Base-by-base conservation (phyloP, 2,329 filamentous ascomycete species). In the Canariomyces notabilis region DNA sequence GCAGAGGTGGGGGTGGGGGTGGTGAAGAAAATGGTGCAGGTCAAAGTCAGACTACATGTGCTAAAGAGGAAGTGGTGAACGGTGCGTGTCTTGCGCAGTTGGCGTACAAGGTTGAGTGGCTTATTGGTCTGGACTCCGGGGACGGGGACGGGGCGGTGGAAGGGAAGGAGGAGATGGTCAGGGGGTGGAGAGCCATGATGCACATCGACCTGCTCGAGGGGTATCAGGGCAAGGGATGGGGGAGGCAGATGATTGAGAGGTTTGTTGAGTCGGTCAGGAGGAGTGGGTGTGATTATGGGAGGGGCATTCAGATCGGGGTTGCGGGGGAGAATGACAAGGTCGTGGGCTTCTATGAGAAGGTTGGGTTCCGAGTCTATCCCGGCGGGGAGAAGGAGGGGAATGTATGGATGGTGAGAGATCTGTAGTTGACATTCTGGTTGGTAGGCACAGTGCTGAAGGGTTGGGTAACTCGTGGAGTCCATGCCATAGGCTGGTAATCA, bases 171-270 rank as follows among this genome's bases (percentile, higher is more conserved):
- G 64, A 62, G 40, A 48, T 71, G 37, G 61, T 57, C 14, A 46
- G 53, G 18, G 53, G 52, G 40, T 72, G 65, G 52, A 57, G 64
- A 48, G 71, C 66, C 4, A 75, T 71, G 47, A 66, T 76, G 71
- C 73, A 76, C 58, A 72, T 76, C 42, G 70, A 76, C 50, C 49
- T 76, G 52, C 57, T 76, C 45, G 63, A 64, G 21, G 56, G 47
- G 46, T 70, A 57, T 54, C 70, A 73, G 61, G 63, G 64, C 0
- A 49, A 57, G 21, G 73, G 72, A 2, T 75, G 71, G 71, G 73
- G 73, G 4, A 57, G 64, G 46, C 59, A 59, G 61, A 44, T 71
- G 61, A 61, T 73, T 39, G 65, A 67, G 36, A 48, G 38, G 49
- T 72, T 74, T 50, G 61, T 73, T n/a, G 62, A 61, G 44, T 66